Base-by-base conservation (phyloP, 495 filamentous ascomycete genomes). In the Letharia lupina region DNA sequence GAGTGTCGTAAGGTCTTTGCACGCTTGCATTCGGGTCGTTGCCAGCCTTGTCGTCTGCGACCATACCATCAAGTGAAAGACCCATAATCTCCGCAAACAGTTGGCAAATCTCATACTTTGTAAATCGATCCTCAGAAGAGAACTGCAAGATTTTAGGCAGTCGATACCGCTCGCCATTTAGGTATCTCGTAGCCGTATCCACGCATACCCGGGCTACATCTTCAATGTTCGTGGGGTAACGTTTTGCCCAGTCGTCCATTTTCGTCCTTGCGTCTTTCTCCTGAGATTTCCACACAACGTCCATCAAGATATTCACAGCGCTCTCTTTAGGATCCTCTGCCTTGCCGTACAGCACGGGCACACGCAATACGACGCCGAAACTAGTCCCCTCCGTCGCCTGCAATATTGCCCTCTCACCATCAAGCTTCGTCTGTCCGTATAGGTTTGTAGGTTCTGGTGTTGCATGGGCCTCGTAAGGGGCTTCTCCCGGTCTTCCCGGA, bases 41-140 rank as follows among this genome's bases (percentile, higher is more conserved):
- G 8, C 86, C 88, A 71, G 91, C 81, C 63, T 87, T 81, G 70
- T 91, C 81, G 70, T 91, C 91, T 15, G 85, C 77, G 67, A 83
- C 80, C 75, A 97, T 87, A 37, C 84, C 82, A 45, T 84, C 81
- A n/a, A 91, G 76, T 11, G 89, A 79, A 61, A 95, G 74, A 2
- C 90, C 91, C 78, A 93, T 82, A 64, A 96, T 90, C 67, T 92
- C 86, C 20, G 85, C 89, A 71, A 97, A 84, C 28, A 84, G 77
- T 77, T 91, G 77, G 73, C 89, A 93, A 56, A 97, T 96, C 75
- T 93, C 86, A 73, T 93, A 96, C 79, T 96, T 96, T 57, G 93
- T 96, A 77, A 87, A 89, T 67, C 82, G 82, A 68, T 94, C 90
- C 76, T 96, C 92, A 35, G 89, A 89, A 4, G 88, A 89, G 79